Evolutionary conservation across 73 alveolate genomes (phyloP).

Genomic region (Tetrahymena borealis): DNA sequence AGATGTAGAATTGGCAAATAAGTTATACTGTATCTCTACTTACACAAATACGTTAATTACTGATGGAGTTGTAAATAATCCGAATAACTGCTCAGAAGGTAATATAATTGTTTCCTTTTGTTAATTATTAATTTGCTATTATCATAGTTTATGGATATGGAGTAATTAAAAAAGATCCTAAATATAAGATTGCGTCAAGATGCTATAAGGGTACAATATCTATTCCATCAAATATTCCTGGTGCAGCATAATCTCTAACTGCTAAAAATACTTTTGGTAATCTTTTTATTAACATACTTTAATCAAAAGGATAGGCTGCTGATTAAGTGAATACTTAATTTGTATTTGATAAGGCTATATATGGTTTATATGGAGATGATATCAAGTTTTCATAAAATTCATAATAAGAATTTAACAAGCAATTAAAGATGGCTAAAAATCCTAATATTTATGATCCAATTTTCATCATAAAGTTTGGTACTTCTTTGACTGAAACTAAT

Average conservation of each 20-base stretch:
- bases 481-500: constrained; percentile 16
- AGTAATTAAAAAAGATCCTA: neutral
- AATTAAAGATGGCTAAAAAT: constrained; percentile 12
- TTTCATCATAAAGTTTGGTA: constrained; percentile 13
- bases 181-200: neutral
- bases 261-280: neutral
- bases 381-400: neutral
- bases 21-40: neutral
- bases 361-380: neutral
- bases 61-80: neutral
- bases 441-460: constrained; percentile 44
- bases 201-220: neutral
- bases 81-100: neutral
- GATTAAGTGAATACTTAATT: neutral
- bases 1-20: neutral
- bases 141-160: neutral
- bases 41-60: neutral
- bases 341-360: neutral
- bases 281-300: neutral
- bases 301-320: neutral
- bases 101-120: neutral
- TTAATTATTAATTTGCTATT: neutral
- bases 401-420: neutral
- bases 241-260: neutral
- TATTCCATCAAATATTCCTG: neutral